Evolutionary conservation across 495 filamentous ascomycete species (phyloP).

Genomic region (Penicillium cinerascens): DNA sequence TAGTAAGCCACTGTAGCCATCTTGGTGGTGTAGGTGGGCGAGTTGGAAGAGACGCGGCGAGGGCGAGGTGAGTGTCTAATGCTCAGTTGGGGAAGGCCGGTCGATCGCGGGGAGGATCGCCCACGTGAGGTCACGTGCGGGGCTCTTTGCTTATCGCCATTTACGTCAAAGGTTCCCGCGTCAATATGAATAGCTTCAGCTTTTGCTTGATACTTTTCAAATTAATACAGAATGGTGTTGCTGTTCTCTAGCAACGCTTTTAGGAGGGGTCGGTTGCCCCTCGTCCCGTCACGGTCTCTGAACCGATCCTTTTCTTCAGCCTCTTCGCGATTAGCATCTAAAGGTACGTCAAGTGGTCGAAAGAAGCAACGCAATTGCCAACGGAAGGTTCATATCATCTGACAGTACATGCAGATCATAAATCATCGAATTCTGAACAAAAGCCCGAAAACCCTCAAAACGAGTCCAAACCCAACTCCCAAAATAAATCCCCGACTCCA

Average conservation of each 20-base stretch:
- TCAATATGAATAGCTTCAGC: not conserved
- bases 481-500: conserved; percentile 1
- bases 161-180: conserved; percentile 8
- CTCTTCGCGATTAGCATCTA: not conserved
- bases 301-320: conserved; percentile 4
- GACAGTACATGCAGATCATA: not conserved
- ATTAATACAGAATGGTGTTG: not conserved
- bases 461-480: not conserved
- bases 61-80: conserved; percentile 15
- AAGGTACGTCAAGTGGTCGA: conserved; percentile 3
- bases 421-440: not conserved
- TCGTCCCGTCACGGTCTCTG: not conserved
- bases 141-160: conserved; percentile 8
- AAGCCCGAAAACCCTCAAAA: not conserved
- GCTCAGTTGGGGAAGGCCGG: conserved; percentile 10
- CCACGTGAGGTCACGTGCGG: conserved; percentile 16
- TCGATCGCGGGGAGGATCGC: conserved; percentile 13
- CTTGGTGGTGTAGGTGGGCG: conserved; percentile 1
- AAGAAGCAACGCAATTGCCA: not conserved
- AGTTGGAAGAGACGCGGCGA: conserved; percentile 6
- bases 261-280: not conserved
- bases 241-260: too few species aligned
- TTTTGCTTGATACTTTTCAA: not conserved
- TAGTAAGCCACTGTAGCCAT: conserved; percentile 60
- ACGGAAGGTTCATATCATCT: not conserved